These are phyloP conservation scores for Chytridiales sp. DNA, from an alignment of 371 early-diverging fungal genomes.

Conservation along the genomic window DNA sequence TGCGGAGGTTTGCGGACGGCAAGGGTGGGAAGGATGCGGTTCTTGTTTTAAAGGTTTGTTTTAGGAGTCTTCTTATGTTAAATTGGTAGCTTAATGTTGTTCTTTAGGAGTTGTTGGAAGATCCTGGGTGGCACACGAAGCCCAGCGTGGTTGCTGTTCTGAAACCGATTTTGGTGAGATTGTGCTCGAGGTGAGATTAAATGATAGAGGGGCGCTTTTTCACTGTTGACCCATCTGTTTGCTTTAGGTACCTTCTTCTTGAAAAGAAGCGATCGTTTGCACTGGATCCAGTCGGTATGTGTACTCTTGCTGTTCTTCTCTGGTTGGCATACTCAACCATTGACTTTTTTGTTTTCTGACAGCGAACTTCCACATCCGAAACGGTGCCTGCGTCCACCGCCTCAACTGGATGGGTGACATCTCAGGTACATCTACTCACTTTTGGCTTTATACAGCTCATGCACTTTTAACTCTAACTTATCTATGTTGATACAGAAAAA, in stretches of 20 bases:
- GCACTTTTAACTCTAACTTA: too few relatives aligned
- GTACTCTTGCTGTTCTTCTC: neutral
- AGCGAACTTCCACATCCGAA: conserved; percentile 86
- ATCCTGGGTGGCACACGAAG: conserved; percentile 4
- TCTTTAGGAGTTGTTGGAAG: too few relatives aligned
- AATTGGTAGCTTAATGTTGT: too few relatives aligned
- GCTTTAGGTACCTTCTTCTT: conserved; percentile 54
- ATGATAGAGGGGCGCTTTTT: neutral
- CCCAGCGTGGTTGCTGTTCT: conserved; percentile 24
- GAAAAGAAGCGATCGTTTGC: conserved; percentile 65
- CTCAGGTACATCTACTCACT: conserved; percentile 60
- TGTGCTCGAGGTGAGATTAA: conserved; percentile 62
- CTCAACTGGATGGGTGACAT: conserved; percentile 82
- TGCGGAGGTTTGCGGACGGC: conserved; percentile 3
- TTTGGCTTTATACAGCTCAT: too few relatives aligned
- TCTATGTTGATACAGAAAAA: conserved; percentile 41
- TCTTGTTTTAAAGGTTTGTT: neutral
- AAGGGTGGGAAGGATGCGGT: neutral
- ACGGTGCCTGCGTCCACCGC: conserved; percentile 81
- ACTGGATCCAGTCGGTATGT: conserved; percentile 73
- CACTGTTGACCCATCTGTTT: neutral
- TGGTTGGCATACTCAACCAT: neutral
- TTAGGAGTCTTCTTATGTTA: too few relatives aligned
- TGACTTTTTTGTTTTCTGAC: conserved; percentile 1
- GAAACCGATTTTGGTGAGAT: conserved; percentile 60